Conservation (phyloP, 2,329 filamentous ascomycete genomes). For the Aureobasidium sp. region DNA sequence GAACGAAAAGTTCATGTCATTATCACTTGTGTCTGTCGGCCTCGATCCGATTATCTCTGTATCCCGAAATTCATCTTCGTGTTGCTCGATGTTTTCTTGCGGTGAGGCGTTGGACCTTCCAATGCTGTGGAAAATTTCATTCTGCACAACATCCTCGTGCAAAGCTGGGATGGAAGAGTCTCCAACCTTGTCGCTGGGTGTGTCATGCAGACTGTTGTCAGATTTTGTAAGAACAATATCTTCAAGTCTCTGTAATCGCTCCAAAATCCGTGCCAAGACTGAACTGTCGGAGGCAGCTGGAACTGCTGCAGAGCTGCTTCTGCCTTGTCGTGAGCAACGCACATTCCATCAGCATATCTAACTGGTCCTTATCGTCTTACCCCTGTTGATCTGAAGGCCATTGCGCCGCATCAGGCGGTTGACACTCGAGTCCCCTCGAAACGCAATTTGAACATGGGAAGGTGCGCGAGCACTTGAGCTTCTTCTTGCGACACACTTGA, state of each 20-base stretch:
- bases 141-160: slow-evolving; percentile 10
- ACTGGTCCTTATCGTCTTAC: not conserved
- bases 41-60: not conserved
- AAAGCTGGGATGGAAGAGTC: not conserved
- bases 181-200: too few relatives aligned
- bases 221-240: slow-evolving; percentile 3
- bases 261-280: slow-evolving; percentile 5
- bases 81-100: not conserved
- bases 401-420: not conserved
- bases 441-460: slow-evolving; percentile 24
- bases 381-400: not conserved
- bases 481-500: slow-evolving; percentile 21
- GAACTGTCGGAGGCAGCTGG: not conserved
- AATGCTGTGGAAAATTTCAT: not conserved
- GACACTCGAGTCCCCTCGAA: slow-evolving; percentile 19
- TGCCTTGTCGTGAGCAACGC: not conserved
- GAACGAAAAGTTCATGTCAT: not conserved
- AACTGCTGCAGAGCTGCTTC: not conserved
- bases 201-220: not conserved
- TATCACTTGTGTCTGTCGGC: not conserved
- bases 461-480: slow-evolving; percentile 21
- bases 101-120: not conserved
- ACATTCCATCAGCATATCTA: not conserved
- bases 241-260: slow-evolving; percentile 5
- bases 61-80: not conserved